Base-by-base conservation (phyloP, 176 grass and related monocot species). In the Elaeis guineensis region DNA sequence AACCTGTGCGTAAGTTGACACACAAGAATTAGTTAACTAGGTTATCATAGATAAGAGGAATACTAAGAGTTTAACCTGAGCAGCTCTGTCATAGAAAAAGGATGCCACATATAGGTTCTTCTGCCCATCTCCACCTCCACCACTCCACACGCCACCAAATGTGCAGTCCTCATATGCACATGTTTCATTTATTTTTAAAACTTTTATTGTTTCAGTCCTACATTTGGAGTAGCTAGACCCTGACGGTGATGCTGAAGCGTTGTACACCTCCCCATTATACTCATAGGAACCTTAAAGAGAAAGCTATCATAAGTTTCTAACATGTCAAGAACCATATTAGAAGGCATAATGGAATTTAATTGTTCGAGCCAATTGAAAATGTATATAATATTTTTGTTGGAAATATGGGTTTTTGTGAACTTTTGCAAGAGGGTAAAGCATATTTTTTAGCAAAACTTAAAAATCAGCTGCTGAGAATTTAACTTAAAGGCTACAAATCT, bases 101-200 rank as follows among this genome's bases (percentile, higher is more conserved):
- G 70, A 69, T 2, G 60, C 48, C 0, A 25, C 61, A 22, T 57
- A 64, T 32, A 77, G 25, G 9, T 21, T 55, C 2, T 48, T 44
- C 44, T 80, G 73, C 6, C 72, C 78, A 5, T 32, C 71, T 20
- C 71, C 78, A 8, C 64, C 78, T 1, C 78, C 71, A 0, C 78
- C 78, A 4, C 51, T 80, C 78, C 78, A 75, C 16, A 29, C 51
- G 0, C 78, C 69, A 22, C 54, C 50, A 44, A 82, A 82, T 0
- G 73, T 72, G 68, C 80, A 82, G 30, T 58, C 72, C 19, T 56
- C 25, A 4, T 23, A 50, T 5, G 14, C 9, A 17, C 68, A 82
- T 1, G 71, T 20, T n/a, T 53, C 50, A 4, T 26, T 8, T 2
- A 65, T 18, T 2, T 75, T 70, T 4, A 78, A 39, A 14, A 52